Evolutionary conservation across 306 rosid species (phyloP).

Genomic region (Malus asiatica): DNA sequence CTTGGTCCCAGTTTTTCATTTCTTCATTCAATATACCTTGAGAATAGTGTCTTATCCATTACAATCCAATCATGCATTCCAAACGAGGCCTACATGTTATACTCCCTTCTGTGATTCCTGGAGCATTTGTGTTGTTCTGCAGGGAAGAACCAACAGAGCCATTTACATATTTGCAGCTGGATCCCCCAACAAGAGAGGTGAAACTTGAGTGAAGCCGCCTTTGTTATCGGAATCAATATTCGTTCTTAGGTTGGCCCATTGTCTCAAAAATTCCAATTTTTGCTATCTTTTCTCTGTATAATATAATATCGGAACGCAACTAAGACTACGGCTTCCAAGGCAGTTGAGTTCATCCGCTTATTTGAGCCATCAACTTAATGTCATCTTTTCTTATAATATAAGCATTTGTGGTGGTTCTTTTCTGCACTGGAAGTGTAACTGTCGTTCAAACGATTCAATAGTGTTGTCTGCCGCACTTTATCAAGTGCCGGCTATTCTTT

Average conservation of each 20-base stretch:
- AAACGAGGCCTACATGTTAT: not conserved
- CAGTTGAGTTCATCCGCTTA: not conserved
- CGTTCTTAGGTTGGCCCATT: not conserved
- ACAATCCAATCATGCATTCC: too few species aligned
- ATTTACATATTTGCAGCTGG: conserved; percentile 60
- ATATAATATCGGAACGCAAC: not conserved
- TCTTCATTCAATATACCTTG: too few species aligned
- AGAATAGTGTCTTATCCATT: too few species aligned
- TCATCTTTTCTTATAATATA: not conserved
- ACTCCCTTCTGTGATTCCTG: not conserved
- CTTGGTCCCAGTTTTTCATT: too few species aligned
- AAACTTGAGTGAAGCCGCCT: conserved; percentile 42
- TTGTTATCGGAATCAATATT: not conserved
- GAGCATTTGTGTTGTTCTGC: conserved; percentile 21
- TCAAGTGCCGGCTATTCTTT: not conserved
- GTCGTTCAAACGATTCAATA: not conserved
- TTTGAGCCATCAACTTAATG: not conserved
- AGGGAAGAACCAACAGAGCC: conserved; percentile 92
- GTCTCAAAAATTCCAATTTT: not conserved
- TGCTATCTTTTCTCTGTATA: not conserved
- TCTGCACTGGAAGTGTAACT: not conserved
- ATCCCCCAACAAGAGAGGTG: conserved; percentile 62
- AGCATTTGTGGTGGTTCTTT: not conserved
- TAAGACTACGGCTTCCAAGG: not conserved
- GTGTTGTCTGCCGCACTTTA: not conserved